Percentiles rank a stretch among this genome's conserved stretches.
phyloP scores from a whole-genome alignment of 108 stramenopile genomes.

The Nitzschia inconspicua region DNA sequence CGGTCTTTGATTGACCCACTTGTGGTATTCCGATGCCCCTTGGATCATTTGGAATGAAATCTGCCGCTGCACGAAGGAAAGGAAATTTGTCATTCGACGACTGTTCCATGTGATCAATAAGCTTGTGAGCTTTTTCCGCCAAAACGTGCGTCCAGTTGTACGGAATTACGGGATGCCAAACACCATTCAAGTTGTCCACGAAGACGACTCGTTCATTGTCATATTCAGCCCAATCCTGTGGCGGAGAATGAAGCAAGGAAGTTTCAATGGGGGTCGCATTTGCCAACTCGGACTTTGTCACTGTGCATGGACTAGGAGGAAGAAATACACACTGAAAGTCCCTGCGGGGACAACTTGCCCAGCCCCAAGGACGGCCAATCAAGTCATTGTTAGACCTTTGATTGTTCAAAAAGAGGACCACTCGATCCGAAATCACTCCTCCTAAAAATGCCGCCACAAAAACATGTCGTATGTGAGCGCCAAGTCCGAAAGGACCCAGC shows the following conservation, averaged over 20 bases:
- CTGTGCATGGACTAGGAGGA: slow-evolving; percentile 31
- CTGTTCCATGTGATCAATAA: background rate
- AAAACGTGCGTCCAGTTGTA: background rate
- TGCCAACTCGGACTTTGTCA: slow-evolving; percentile 22
- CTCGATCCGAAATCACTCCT: slow-evolving; percentile 35
- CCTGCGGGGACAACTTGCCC: slow-evolving; percentile 26
- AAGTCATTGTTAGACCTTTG: slow-evolving; percentile 9
- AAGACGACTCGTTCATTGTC: slow-evolving; percentile 23
- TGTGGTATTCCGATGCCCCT: too few species aligned
- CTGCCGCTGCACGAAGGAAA: background rate
- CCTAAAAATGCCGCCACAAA: slow-evolving; percentile 29
- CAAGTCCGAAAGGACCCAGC: slow-evolving; percentile 28
- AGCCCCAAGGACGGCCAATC: slow-evolving; percentile 21
- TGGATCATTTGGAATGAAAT: slow-evolving; percentile 7
- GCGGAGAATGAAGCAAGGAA: background rate
- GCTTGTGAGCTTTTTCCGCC: background rate
- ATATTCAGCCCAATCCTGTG: too few species aligned
- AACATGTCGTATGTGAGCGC: slow-evolving; percentile 24
- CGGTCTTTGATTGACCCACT: too few species aligned
- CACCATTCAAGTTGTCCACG: too few species aligned
- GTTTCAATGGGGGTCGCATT: slow-evolving; percentile 21
- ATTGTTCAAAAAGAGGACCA: slow-evolving; percentile 43
- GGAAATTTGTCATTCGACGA: background rate
- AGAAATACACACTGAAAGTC: slow-evolving; percentile 47
- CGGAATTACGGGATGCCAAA: too few species aligned